Evolutionary conservation across 441 rosid species (phyloP), one percentile per base, ranked within the genome.

Genomic region (Euphorbia schlechtendalii): DNA sequence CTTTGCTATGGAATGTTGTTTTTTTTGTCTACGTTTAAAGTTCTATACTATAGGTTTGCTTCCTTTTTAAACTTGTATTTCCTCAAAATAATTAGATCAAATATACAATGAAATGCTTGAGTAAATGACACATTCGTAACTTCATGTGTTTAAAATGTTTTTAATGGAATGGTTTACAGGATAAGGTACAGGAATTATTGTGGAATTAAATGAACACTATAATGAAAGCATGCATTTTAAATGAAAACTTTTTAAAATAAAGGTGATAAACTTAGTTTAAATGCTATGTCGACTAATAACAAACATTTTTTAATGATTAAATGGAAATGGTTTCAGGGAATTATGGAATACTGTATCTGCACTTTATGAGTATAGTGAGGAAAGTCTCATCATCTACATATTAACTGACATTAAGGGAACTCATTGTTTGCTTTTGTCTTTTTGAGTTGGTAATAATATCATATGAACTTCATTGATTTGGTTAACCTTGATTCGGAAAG

Each of bases 1-100:
- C 32, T 64, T 61, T 58, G 52, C 67, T 52, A 69, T 25, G 57
- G 17, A 69, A 48, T 65, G 59, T 22, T 8, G 45, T 22, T 63
- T 22, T 65, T 54, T 52, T 49, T 38, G 34, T 7, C 3, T n/a
- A 32, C 36, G 7, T 2, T 2, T 2, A 32, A 32, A 32, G 3
- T 32, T 32, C 3, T 32, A 32, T 2, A 32, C 36, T 32, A 32
- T 32, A 2, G 56, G 36, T 45, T 46, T 57, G 22, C 32, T 7
- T 18, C 30, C 27, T 14, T 24, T 20, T 24, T 2, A 22, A 51
- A 34, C 13, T 28, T 55, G 56, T 56, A 45, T 66, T 65, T 41
- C 43, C 38, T 56, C 45, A 40, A 24, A 20, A 9, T 43, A 41
- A 36, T 24, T 9, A 13, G n/a, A n/a, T n/a, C n/a, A n/a, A n/a